A percentile compares a stretch with the other conserved stretches of the same genome.
These are phyloP conservation scores for Leccinum boreale DNA, from an alignment of 768 basidiomycete genomes.

Conservation along the genomic window DNA sequence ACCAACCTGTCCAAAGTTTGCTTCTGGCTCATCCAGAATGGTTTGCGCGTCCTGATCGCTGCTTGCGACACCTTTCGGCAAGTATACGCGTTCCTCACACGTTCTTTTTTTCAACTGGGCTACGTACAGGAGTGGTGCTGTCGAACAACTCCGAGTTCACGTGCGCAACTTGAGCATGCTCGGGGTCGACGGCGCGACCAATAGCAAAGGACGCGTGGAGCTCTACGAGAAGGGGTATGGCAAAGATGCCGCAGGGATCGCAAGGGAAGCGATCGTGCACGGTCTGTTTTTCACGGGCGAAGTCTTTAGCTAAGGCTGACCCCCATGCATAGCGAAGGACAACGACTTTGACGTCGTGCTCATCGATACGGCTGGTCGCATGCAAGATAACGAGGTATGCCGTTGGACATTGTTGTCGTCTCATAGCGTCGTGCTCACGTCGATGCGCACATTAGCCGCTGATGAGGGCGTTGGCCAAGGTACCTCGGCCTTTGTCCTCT, in stretches of 20 bases:
- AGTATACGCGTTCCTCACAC: slow-evolving; percentile 13
- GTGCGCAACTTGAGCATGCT: slow-evolving; percentile 92
- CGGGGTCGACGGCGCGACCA: slow-evolving; percentile 60
- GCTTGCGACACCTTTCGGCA: slow-evolving; percentile 97
- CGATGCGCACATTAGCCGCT: slow-evolving; percentile 56
- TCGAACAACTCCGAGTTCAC: slow-evolving; percentile 96
- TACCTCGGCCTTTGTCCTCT: slow-evolving; percentile 24
- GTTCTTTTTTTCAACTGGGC: neutral
- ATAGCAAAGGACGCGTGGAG: slow-evolving; percentile 79
- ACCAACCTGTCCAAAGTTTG: slow-evolving; percentile 98
- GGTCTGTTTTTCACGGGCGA: slow-evolving; percentile 46
- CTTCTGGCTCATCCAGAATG: slow-evolving; percentile 98
- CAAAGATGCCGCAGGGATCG: slow-evolving; percentile 98
- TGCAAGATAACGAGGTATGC: slow-evolving; percentile 97
- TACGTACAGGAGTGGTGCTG: slow-evolving; percentile 78
- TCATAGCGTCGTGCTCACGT: neutral
- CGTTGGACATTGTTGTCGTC: neutral
- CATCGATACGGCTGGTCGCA: slow-evolving; percentile 96
- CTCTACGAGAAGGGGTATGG: slow-evolving; percentile 96
- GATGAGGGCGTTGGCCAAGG: slow-evolving; percentile 98
- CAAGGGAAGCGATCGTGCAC: slow-evolving; percentile 89
- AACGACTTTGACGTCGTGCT: slow-evolving; percentile 94
- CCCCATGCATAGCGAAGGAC: slow-evolving; percentile 62
- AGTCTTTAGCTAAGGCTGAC: neutral
- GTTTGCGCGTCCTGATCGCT: slow-evolving; percentile 88